phyloP scores from a whole-genome alignment of 2,329 filamentous ascomycete genomes.

The Cercospora nicotianae region DNA sequence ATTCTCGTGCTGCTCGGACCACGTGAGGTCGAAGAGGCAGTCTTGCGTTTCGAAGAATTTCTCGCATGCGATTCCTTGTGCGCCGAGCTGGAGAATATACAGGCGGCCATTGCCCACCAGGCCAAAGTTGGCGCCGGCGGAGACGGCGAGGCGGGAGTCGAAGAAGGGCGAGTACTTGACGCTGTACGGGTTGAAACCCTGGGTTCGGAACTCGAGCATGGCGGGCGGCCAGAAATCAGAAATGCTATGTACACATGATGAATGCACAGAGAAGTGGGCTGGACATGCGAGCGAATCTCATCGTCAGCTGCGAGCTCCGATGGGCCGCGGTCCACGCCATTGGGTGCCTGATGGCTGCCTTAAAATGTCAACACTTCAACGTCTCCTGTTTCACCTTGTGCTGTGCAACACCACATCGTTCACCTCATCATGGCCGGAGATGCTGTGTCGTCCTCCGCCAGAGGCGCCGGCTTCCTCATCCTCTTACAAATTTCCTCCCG shows the following conservation, averaged over 20 bases:
- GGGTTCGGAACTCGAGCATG: constrained; percentile 80
- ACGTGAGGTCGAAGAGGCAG: constrained; percentile 88
- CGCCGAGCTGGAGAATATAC: constrained; percentile 78
- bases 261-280: not conserved
- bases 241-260: constrained; percentile 7
- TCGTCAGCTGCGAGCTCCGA: not conserved
- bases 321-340: not conserved
- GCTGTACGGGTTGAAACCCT: constrained; percentile 92
- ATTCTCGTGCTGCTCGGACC: constrained; percentile 96
- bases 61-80: constrained; percentile 78
- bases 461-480: constrained; percentile 82
- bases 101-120: constrained; percentile 93
- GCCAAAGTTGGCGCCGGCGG: constrained; percentile 90
- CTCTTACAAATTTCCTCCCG: constrained; percentile 84
- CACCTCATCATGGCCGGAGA: constrained; percentile 32
- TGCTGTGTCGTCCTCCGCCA: constrained; percentile 53
- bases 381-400: constrained; percentile 6
- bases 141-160: constrained; percentile 89
- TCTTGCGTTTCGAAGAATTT: constrained; percentile 97
- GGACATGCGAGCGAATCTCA: not conserved
- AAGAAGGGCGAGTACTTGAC: constrained; percentile 99
- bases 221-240: not conserved
- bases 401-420: not conserved
- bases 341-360: not conserved
- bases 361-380: not conserved